Percentiles rank a stretch among this genome's conserved stretches.
Evolutionary conservation across 1,139 yeast species (phyloP).

Genomic region (Nakaseomyces kungkrabaensis): DNA sequence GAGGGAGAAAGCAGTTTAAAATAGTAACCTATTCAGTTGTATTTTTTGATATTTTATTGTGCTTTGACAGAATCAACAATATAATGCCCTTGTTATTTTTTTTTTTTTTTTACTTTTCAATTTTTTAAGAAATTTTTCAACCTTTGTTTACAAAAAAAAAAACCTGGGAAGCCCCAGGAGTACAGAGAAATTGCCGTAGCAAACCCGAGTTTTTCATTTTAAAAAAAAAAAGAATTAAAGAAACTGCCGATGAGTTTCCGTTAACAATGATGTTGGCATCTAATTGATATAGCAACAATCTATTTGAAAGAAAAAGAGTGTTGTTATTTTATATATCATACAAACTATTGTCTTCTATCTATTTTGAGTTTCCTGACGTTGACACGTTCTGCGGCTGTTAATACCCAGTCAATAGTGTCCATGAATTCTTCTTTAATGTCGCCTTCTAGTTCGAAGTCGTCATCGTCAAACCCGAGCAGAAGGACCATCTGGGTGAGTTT

Average conservation of each 20-base stretch:
- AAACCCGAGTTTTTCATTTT: neutral
- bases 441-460: conserved; percentile 44
- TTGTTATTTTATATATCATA: no score
- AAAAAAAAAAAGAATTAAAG: neutral
- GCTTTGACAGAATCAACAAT: no score
- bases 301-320: no score
- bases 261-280: neutral
- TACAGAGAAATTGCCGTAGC: neutral
- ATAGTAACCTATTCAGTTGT: no score
- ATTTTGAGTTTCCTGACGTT: conserved; percentile 45
- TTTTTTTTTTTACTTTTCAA: neutral
- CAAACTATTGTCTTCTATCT: conserved; percentile 28
- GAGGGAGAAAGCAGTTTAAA: no score
- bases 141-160: neutral
- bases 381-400: conserved; percentile 66
- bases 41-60: no score
- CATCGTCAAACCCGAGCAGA: conserved; percentile 76
- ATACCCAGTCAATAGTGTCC: conserved; percentile 64
- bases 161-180: neutral
- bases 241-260: neutral
- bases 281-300: no score
- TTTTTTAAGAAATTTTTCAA: neutral
- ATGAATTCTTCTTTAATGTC: conserved; percentile 30
- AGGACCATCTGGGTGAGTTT: conserved; percentile 76
- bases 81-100: no score